Conservation (phyloP, 2,329 filamentous ascomycete genomes). For the Phaeomoniella chlamydospora region DNA sequence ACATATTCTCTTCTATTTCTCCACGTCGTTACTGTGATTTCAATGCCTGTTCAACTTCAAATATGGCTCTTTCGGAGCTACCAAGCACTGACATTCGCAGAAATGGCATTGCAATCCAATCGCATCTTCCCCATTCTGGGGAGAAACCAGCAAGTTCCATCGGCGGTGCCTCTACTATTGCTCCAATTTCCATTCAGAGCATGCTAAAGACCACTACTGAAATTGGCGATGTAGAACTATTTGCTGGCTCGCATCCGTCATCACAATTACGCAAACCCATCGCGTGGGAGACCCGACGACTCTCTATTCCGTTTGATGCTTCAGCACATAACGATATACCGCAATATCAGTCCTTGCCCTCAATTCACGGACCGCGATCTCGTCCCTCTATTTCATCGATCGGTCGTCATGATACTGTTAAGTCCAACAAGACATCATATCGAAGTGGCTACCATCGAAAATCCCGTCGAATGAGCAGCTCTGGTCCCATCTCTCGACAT, state of each 20-base stretch:
- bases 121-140: neutral
- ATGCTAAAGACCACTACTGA: slow-evolving; percentile 54
- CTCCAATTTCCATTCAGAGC: slow-evolving; percentile 41
- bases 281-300: slow-evolving; percentile 12
- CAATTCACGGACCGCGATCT: slow-evolving; percentile 6
- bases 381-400: slow-evolving; percentile 7
- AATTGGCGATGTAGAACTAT: slow-evolving; percentile 49
- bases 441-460: slow-evolving; percentile 5
- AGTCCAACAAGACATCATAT: slow-evolving; percentile 6
- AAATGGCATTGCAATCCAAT: neutral
- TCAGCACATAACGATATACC: too few relatives aligned
- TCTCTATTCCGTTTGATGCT: slow-evolving; percentile 9
- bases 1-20: too few relatives aligned
- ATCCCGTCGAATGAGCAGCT: too few relatives aligned
- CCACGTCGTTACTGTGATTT: too few relatives aligned
- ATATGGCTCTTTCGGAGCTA: neutral
- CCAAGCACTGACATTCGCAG: slow-evolving; percentile 1
- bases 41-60: neutral
- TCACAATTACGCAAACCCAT: slow-evolving; percentile 17
- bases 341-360: too few relatives aligned
- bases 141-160: neutral
- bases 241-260: slow-evolving; percentile 34
- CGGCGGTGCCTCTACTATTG: neutral
- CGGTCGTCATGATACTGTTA: slow-evolving; percentile 8
- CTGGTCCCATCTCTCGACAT: too few relatives aligned